phyloP scores from a whole-genome alignment of 148 eudicot species.

The Dysphania ambrosioides region DNA sequence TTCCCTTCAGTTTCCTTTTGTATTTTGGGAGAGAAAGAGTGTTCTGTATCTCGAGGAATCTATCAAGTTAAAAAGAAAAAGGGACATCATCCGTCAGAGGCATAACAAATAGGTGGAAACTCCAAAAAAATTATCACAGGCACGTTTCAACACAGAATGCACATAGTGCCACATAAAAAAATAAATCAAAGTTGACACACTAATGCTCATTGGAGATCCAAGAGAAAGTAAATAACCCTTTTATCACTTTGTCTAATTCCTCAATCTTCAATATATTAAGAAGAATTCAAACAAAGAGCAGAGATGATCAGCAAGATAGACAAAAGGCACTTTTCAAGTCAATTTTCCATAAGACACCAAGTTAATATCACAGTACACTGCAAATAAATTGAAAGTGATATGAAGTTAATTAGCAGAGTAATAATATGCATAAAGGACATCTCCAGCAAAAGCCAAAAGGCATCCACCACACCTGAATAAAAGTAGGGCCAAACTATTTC shows the following conservation, averaged over 20 bases:
- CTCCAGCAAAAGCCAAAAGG: slow-evolving; percentile 12
- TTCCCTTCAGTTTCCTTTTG: too few relatives aligned
- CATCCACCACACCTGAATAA: not conserved
- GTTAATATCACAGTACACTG: not conserved
- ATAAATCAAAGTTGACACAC: too few relatives aligned
- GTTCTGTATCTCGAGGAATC: too few relatives aligned
- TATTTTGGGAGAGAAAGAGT: too few relatives aligned
- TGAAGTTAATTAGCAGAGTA: not conserved
- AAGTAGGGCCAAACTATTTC: not conserved
- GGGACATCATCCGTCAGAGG: not conserved
- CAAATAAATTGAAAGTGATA: not conserved
- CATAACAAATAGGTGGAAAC: too few relatives aligned
- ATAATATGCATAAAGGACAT: not conserved
- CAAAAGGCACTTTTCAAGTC: not conserved
- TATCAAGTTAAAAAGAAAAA: too few relatives aligned
- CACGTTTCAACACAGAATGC: not conserved
- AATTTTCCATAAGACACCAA: not conserved
- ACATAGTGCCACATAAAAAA: not conserved
- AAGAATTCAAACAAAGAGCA: not conserved
- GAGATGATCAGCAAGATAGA: not conserved
- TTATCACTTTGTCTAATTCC: not conserved
- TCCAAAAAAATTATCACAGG: not conserved
- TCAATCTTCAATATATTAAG: not conserved
- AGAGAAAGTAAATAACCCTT: too few relatives aligned
- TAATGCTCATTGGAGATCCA: too few relatives aligned